Conservation (phyloP, 345 rosid species). For the Lumnitzera racemosa region DNA sequence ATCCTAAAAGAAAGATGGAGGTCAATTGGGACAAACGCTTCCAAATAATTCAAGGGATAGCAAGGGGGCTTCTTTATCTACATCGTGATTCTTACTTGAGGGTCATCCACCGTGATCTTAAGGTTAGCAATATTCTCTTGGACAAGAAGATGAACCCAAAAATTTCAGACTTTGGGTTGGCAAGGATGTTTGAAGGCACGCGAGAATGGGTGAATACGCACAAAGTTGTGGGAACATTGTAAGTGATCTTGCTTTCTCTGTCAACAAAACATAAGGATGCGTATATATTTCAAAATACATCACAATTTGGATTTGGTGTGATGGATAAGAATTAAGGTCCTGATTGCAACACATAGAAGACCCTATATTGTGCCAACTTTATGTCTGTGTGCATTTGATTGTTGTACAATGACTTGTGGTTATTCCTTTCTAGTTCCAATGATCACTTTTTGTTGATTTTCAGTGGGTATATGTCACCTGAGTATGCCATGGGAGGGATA, state of each 20-base stretch:
- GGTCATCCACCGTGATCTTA: slow-evolving; percentile 31
- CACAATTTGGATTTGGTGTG: too few relatives aligned
- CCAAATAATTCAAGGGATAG: slow-evolving; percentile 21
- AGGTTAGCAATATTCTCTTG: slow-evolving; percentile 17
- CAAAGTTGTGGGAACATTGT: slow-evolving; percentile 22
- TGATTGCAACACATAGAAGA: too few relatives aligned
- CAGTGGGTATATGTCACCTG: too few relatives aligned
- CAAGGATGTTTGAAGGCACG: slow-evolving; percentile 14
- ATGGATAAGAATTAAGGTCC: too few relatives aligned
- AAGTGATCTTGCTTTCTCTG: neutral
- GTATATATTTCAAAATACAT: too few relatives aligned
- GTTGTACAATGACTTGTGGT: too few relatives aligned
- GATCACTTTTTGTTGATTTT: too few relatives aligned
- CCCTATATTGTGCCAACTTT: too few relatives aligned
- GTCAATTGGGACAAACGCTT: slow-evolving; percentile 21
- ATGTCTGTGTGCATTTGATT: too few relatives aligned
- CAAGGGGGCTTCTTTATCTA: slow-evolving; percentile 21
- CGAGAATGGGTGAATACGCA: slow-evolving; percentile 9
- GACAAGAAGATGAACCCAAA: slow-evolving; percentile 24
- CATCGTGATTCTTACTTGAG: slow-evolving; percentile 22
- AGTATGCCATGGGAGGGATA: too few relatives aligned
- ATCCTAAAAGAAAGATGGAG: slow-evolving; percentile 8
- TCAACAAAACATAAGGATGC: too few relatives aligned
- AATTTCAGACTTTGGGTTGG: slow-evolving; percentile 30
- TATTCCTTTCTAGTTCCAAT: too few relatives aligned